phyloP scores from a whole-genome alignment of 176 grass and related monocot species.

The Oryza brachyantha region DNA sequence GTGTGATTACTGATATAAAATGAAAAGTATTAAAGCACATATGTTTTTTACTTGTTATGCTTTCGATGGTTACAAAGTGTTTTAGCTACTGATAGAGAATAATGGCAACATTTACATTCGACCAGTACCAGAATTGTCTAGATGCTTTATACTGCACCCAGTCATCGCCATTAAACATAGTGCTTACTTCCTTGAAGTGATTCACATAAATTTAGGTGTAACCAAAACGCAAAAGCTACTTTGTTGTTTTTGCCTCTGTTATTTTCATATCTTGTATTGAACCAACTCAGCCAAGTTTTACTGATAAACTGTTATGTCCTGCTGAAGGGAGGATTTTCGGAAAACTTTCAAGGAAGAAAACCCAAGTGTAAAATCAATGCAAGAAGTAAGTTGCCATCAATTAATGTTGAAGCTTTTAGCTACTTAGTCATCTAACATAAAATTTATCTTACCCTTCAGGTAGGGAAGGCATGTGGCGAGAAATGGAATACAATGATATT shows the following conservation, averaged over 20 bases:
- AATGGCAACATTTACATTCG: not conserved
- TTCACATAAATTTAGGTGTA: slow-evolving; percentile 9
- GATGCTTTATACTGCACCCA: slow-evolving; percentile 20
- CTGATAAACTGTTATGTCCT: slow-evolving; percentile 34
- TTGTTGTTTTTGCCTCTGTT: not conserved
- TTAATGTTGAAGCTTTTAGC: slow-evolving; percentile 22
- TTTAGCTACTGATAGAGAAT: not conserved
- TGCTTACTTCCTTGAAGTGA: not conserved
- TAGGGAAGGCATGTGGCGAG: slow-evolving; percentile 87
- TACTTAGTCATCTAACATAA: slow-evolving; percentile 19
- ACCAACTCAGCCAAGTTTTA: slow-evolving; percentile 8
- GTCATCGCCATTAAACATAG: not conserved
- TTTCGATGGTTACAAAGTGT: not conserved
- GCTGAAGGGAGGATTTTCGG: slow-evolving; percentile 91
- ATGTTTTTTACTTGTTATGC: not conserved
- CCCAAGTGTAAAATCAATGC: slow-evolving; percentile 84
- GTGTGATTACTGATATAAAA: not conserved
- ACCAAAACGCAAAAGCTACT: not conserved
- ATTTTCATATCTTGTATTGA: slow-evolving; percentile 12
- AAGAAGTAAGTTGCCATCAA: slow-evolving; percentile 53
- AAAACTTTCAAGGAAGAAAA: slow-evolving; percentile 74
- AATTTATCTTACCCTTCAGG: slow-evolving; percentile 45
- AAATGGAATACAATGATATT: slow-evolving; percentile 94
- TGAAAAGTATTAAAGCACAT: not conserved
- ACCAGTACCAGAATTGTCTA: not conserved